A percentile compares a stretch with the other conserved stretches of the same genome.
These are phyloP conservation scores for Tolypocladium album DNA, from an alignment of 2,329 filamentous ascomycete genomes.

Conservation along the genomic window DNA sequence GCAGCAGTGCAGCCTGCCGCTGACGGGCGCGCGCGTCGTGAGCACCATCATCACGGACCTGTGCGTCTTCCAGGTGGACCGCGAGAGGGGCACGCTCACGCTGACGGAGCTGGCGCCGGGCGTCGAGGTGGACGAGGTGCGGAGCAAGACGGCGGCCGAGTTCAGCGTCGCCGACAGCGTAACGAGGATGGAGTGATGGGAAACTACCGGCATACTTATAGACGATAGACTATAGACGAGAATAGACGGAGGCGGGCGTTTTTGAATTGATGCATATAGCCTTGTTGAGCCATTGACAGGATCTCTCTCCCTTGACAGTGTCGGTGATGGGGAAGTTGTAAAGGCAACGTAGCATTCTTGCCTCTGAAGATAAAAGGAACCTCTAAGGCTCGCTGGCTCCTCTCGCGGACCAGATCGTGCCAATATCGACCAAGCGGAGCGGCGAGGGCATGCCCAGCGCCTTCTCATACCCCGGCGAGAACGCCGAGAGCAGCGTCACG, in stretches of 20 bases:
- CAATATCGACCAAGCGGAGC: conserved; percentile 48
- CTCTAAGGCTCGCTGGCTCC: not conserved
- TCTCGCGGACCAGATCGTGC: conserved; percentile 56
- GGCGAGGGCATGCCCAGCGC: conserved; percentile 45
- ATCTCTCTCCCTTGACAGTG: not conserved
- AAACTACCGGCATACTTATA: not conserved
- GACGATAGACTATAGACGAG: not conserved
- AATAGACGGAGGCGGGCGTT: not conserved
- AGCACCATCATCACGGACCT: conserved; percentile 66
- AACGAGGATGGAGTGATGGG: conserved; percentile 29
- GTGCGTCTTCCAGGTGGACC: conserved; percentile 61
- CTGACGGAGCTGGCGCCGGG: conserved; percentile 62
- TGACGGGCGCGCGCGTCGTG: conserved; percentile 57
- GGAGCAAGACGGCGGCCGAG: conserved; percentile 57
- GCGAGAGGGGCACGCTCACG: conserved; percentile 48
- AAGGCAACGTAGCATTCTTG: not conserved
- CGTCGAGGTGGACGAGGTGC: conserved; percentile 57
- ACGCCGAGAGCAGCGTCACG: conserved; percentile 45
- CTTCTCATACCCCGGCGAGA: conserved; percentile 55
- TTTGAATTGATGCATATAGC: not conserved
- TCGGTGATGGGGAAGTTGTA: not conserved
- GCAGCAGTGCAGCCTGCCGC: conserved; percentile 49
- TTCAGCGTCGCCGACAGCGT: conserved; percentile 53
- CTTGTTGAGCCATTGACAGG: not conserved
- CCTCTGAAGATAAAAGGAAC: conserved; percentile 11